Evolutionary conservation across 495 filamentous ascomycete species (phyloP).

Genomic region (Peziza echinospora): DNA sequence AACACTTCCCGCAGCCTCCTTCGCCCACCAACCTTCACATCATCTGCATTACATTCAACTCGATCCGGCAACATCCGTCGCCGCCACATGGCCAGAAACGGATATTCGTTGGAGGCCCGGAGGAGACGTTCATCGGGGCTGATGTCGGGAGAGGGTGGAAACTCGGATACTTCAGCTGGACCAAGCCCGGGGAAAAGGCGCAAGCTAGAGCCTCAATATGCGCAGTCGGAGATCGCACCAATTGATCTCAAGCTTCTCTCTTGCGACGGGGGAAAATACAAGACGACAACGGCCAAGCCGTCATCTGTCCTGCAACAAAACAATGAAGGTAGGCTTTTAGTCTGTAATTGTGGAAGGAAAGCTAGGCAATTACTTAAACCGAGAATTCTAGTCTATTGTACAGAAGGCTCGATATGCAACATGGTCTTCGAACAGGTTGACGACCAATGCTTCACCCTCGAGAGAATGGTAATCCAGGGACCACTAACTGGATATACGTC

Average conservation of each 20-base stretch:
- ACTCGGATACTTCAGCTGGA: background rate
- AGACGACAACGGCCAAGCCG: background rate
- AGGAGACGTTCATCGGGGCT: background rate
- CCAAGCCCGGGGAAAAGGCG: background rate
- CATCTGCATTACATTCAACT: background rate
- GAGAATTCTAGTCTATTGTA: slow-evolving; percentile 68
- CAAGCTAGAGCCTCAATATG: background rate
- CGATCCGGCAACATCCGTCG: background rate
- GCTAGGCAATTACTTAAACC: no score
- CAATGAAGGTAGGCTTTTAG: background rate
- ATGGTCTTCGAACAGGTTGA: slow-evolving; percentile 62
- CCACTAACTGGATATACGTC: slow-evolving; percentile 60
- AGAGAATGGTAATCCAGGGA: slow-evolving; percentile 72
- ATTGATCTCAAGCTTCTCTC: background rate
- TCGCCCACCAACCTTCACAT: background rate
- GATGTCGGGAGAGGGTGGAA: background rate
- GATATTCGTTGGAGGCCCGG: background rate
- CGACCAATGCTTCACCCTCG: slow-evolving; percentile 52
- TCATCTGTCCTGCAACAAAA: background rate
- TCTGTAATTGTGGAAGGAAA: no score
- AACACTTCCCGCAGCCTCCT: background rate
- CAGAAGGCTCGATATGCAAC: slow-evolving; percentile 61
- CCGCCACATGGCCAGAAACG: background rate
- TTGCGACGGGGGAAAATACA: background rate
- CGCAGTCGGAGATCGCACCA: background rate